Evolutionary conservation across 352 stramenopile species (phyloP).

Genomic region (Chrysophaeum taylorii): DNA sequence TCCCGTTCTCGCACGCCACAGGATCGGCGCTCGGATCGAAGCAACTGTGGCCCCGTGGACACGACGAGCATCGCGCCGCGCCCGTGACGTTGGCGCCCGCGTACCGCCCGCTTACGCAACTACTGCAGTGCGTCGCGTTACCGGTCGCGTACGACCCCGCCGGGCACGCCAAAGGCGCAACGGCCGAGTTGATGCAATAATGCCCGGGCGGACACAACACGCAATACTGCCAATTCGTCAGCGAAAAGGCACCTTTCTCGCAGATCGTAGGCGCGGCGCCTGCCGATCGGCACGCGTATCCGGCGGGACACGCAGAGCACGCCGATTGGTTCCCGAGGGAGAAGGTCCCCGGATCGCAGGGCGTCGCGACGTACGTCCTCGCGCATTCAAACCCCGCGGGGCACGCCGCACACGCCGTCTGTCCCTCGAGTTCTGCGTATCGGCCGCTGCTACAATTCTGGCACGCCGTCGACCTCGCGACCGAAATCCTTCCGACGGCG

Average conservation of each 20-base stretch:
- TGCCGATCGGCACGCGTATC: slow-evolving; percentile 55
- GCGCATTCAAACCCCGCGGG: neutral
- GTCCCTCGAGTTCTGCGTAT: neutral
- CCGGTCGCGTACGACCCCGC: neutral
- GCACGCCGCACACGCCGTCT: neutral
- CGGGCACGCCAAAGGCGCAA: neutral
- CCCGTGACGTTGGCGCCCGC: neutral
- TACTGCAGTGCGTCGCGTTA: neutral
- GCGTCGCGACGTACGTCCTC: neutral
- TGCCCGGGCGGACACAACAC: neutral
- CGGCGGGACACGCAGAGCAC: slow-evolving; percentile 63
- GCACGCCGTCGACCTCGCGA: slow-evolving; percentile 40
- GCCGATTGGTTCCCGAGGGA: slow-evolving; percentile 35
- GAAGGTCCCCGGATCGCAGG: slow-evolving; percentile 38
- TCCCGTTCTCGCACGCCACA: slow-evolving; percentile 14
- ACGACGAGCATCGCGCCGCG: neutral
- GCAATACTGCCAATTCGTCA: slow-evolving; percentile 2
- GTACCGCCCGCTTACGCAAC: neutral
- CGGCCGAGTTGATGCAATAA: neutral
- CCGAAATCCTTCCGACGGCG: slow-evolving; percentile 26
- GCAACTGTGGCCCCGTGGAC: slow-evolving; percentile 1
- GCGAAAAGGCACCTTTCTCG: neutral
- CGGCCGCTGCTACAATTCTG: slow-evolving; percentile 54
- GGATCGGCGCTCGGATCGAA: slow-evolving; percentile 36
- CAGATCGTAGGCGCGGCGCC: slow-evolving; percentile 13